Evolutionary conservation across 2,329 filamentous ascomycete genomes (phyloP).

Genomic region (Beauveria sp.): DNA sequence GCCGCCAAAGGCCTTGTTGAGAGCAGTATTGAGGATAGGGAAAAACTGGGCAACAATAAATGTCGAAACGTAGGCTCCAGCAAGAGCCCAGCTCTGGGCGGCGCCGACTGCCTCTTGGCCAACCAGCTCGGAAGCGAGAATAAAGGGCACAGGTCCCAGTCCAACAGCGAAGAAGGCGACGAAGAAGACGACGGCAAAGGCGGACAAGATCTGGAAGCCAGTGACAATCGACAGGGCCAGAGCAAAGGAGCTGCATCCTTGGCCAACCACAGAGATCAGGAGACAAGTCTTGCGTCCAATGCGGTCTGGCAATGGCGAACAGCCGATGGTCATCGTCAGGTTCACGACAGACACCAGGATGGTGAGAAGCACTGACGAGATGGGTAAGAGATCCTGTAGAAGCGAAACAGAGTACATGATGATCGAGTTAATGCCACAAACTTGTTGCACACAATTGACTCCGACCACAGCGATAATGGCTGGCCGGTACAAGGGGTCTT

Average conservation of each 20-base stretch:
- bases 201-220: conserved; percentile 66
- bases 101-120: conserved; percentile 85
- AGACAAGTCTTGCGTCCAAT: conserved; percentile 84
- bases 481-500: conserved; percentile 56
- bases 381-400: conserved; percentile 69
- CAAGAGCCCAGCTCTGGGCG: conserved; percentile 80
- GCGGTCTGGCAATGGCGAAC: conserved; percentile 77
- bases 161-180: conserved; percentile 87
- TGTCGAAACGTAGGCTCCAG: conserved; percentile 81
- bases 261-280: conserved; percentile 73
- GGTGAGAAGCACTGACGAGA: conserved; percentile 75
- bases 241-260: conserved; percentile 69
- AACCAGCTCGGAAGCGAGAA: conserved; percentile 85
- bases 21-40: conserved; percentile 69
- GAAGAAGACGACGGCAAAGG: conserved; percentile 71
- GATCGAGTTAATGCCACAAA: conserved; percentile 92
- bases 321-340: conserved; percentile 70
- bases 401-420: conserved; percentile 98
- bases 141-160: conserved; percentile 89
- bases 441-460: conserved; percentile 87
- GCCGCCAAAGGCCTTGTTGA: conserved; percentile 57
- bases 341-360: conserved; percentile 84
- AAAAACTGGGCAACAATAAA: conserved; percentile 95
- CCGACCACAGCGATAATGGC: conserved; percentile 79
- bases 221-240: conserved; percentile 75